Evolutionary conservation across 306 rosid species (phyloP).

Genomic region (Urtica urens): DNA sequence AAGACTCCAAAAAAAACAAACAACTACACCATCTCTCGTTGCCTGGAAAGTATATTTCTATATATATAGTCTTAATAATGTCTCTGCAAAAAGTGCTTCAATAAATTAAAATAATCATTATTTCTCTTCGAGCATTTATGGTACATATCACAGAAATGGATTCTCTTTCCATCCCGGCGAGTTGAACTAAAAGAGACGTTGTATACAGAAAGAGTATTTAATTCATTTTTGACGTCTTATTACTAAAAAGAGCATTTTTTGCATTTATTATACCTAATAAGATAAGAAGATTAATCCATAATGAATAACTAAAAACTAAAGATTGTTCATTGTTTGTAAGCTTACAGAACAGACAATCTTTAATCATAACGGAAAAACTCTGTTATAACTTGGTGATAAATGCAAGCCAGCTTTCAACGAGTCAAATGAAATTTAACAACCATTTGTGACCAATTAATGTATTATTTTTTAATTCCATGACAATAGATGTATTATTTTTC

Average conservation of each 20-base stretch:
- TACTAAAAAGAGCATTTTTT: too few species aligned
- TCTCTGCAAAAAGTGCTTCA: constrained; percentile 1
- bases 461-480: too few species aligned
- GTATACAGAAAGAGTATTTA: too few species aligned
- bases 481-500: too few species aligned
- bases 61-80: background rate
- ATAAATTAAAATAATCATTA: background rate
- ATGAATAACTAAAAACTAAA: background rate
- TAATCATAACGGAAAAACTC: background rate
- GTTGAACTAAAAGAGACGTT: background rate
- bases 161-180: background rate
- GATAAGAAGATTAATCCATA: background rate
- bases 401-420: background rate
- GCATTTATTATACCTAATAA: background rate
- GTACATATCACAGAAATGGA: background rate
- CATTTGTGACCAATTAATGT: background rate
- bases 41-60: background rate
- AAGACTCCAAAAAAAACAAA: too few species aligned
- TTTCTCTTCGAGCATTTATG: constrained; percentile 1
- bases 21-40: background rate
- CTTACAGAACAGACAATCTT: background rate
- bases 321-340: background rate
- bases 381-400: background rate
- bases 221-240: too few species aligned
- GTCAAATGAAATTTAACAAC: background rate